Conservation (phyloP, 768 basidiomycete species). For the Tephrocybe sp. region DNA sequence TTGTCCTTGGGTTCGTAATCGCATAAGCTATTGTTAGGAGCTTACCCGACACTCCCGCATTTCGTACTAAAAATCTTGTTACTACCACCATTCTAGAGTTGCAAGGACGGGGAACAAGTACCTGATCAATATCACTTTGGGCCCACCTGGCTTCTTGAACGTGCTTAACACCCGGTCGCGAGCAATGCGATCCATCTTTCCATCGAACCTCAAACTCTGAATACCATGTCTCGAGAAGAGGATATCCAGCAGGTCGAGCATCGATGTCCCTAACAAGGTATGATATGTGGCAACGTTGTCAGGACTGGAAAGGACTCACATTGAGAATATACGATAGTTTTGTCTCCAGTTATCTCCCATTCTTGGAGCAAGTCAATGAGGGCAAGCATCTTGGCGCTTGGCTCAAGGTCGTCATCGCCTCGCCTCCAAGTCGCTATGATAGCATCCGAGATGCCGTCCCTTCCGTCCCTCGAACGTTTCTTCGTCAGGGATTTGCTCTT, state of each 20-base stretch:
- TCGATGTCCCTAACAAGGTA: slow-evolving; percentile 79
- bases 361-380: slow-evolving; percentile 56
- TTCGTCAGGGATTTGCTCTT: slow-evolving; percentile 16
- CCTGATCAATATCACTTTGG: slow-evolving; percentile 69
- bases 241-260: slow-evolving; percentile 67
- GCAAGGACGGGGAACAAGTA: slow-evolving; percentile 20
- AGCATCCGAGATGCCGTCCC: slow-evolving; percentile 38
- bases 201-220: slow-evolving; percentile 61
- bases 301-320: slow-evolving; percentile 38
- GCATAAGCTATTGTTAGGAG: background rate
- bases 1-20: background rate
- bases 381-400: slow-evolving; percentile 68
- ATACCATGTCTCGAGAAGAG: slow-evolving; percentile 60
- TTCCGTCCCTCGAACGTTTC: slow-evolving; percentile 17
- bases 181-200: slow-evolving; percentile 57
- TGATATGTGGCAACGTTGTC: background rate
- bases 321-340: slow-evolving; percentile 72
- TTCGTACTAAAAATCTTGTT: slow-evolving; percentile 43
- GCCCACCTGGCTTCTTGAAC: slow-evolving; percentile 58
- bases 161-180: slow-evolving; percentile 49
- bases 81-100: background rate
- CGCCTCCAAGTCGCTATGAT: slow-evolving; percentile 56
- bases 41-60: slow-evolving; percentile 64
- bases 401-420: slow-evolving; percentile 61
- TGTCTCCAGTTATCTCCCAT: slow-evolving; percentile 62